Evolutionary conservation across 192 early-diverging fungal species (phyloP).

Genomic region (Endogone sp.): DNA sequence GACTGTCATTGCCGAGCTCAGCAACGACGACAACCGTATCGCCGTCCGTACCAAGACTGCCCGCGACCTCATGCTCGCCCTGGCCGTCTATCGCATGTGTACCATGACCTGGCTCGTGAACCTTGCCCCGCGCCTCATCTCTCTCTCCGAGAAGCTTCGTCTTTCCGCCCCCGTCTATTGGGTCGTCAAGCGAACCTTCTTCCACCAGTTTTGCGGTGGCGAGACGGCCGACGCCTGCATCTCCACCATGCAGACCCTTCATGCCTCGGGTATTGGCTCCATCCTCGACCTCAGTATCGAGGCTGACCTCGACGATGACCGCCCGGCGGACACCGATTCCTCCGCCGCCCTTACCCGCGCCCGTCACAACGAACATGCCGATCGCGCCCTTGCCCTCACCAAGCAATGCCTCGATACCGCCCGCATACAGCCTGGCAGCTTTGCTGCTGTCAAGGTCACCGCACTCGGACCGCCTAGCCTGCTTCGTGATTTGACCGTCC

Average conservation of each 20-base stretch:
- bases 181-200: slow-evolving; percentile 83
- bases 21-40: slow-evolving; percentile 5
- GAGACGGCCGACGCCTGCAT: slow-evolving; percentile 81
- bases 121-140: slow-evolving; percentile 50
- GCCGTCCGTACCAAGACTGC: slow-evolving; percentile 47
- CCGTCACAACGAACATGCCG: slow-evolving; percentile 59
- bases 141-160: slow-evolving; percentile 44
- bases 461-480: slow-evolving; percentile 73
- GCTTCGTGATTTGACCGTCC: slow-evolving; percentile 67
- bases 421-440: slow-evolving; percentile 55
- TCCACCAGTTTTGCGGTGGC: slow-evolving; percentile 88
- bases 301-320: slow-evolving; percentile 67
- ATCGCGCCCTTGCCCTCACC: slow-evolving; percentile 62
- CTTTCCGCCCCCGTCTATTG: slow-evolving; percentile 52
- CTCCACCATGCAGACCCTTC: slow-evolving; percentile 72
- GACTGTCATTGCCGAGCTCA: neutral
- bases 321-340: slow-evolving; percentile 7
- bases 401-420: slow-evolving; percentile 73
- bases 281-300: slow-evolving; percentile 89
- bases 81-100: slow-evolving; percentile 71
- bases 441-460: slow-evolving; percentile 88
- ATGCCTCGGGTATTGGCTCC: slow-evolving; percentile 62
- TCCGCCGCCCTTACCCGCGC: slow-evolving; percentile 29
- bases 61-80: slow-evolving; percentile 54
- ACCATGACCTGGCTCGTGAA: slow-evolving; percentile 59